Evolutionary conservation across 1,284 basidiomycete species (phyloP).

Genomic region (Inonotus obliquus): DNA sequence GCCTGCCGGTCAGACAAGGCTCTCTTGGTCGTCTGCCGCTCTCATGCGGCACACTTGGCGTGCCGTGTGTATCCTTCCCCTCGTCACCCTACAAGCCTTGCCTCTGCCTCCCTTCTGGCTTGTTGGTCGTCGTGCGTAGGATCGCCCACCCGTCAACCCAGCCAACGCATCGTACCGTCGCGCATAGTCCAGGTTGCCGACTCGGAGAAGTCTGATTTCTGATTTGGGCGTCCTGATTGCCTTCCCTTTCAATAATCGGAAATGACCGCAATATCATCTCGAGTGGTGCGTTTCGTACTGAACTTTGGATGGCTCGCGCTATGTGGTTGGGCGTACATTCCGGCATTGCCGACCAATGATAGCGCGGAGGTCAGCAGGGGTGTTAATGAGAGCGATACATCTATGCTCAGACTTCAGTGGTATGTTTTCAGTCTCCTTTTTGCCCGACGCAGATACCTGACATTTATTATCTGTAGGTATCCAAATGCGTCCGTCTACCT

Average conservation of each 20-base stretch:
- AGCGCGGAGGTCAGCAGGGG: conserved; percentile 46
- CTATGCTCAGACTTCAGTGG: conserved; percentile 61
- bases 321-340: conserved; percentile 48
- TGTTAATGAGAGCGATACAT: conserved; percentile 51
- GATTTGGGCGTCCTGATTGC: not conserved
- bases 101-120: not conserved
- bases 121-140: not conserved
- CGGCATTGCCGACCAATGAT: conserved; percentile 67
- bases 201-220: not conserved
- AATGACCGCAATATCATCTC: not conserved
- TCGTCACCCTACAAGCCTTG: not conserved
- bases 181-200: not conserved
- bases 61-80: not conserved
- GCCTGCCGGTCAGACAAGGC: not conserved
- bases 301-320: conserved; percentile 6
- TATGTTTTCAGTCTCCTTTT: conserved; percentile 42
- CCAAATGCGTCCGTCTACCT: conserved; percentile 14
- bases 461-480: not conserved
- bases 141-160: not conserved
- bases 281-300: not conserved
- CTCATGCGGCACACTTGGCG: not conserved
- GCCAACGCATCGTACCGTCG: not conserved
- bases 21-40: not conserved
- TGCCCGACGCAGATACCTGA: not conserved
- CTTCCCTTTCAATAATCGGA: not conserved